Percentiles rank a stretch among this genome's conserved stretches.
phyloP scores from a whole-genome alignment of 2,329 filamentous ascomycete species.

The Alternaria metachromatica region DNA sequence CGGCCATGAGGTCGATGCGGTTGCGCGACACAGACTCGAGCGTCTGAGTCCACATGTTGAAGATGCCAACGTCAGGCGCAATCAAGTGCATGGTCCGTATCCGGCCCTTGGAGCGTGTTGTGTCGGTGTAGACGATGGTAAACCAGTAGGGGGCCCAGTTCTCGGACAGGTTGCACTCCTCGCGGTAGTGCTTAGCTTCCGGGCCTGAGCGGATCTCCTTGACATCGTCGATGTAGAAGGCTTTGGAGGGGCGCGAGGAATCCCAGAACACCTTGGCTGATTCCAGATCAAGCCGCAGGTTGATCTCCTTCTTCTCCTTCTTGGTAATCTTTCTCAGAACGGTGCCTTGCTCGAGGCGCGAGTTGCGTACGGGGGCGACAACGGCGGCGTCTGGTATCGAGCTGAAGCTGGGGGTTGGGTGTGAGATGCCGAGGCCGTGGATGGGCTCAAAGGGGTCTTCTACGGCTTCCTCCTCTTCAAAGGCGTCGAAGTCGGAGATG shows the following conservation, averaged over 20 bases:
- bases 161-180: slow-evolving; percentile 77
- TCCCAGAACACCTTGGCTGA: slow-evolving; percentile 91
- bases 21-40: slow-evolving; percentile 85
- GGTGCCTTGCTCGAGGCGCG: slow-evolving; percentile 79
- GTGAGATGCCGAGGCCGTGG: slow-evolving; percentile 53
- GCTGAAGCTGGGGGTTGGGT: slow-evolving; percentile 35
- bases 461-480: slow-evolving; percentile 59
- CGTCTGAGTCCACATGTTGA: slow-evolving; percentile 81
- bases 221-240: slow-evolving; percentile 94
- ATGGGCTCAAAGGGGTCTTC: slow-evolving; percentile 52
- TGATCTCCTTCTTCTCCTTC: slow-evolving; percentile 75
- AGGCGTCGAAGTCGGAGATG: slow-evolving; percentile 57
- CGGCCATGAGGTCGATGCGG: slow-evolving; percentile 88
- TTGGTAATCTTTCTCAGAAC: slow-evolving; percentile 83
- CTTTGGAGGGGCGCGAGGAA: slow-evolving; percentile 76
- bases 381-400: slow-evolving; percentile 51
- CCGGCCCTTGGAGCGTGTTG: slow-evolving; percentile 75
- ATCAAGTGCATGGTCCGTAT: slow-evolving; percentile 88
- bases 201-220: slow-evolving; percentile 84
- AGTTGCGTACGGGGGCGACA: slow-evolving; percentile 76
- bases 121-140: slow-evolving; percentile 84
- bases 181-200: slow-evolving; percentile 86
- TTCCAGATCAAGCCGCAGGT: slow-evolving; percentile 80
- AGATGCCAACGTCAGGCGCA: slow-evolving; percentile 73
- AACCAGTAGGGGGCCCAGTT: slow-evolving; percentile 78